phyloP scores from a whole-genome alignment of 352 stramenopile genomes.

The Globisporangium abappressorium region DNA sequence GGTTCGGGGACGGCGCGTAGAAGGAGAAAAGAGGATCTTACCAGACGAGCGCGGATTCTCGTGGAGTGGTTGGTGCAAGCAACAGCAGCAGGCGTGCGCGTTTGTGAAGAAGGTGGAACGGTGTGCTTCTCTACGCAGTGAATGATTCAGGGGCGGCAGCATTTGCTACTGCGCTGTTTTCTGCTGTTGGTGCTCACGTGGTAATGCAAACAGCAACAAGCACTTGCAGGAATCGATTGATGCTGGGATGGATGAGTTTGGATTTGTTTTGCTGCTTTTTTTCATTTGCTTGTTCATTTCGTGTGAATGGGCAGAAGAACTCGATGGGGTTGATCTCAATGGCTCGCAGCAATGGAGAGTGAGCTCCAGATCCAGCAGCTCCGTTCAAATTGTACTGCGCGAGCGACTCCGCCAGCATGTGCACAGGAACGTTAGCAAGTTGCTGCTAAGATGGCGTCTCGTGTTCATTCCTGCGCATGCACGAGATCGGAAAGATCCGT shows the following conservation, averaged over 20 bases:
- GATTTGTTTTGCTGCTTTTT: background rate
- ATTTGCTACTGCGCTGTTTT: background rate
- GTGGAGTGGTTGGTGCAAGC: background rate
- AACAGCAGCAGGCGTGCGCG: background rate
- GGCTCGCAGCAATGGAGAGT: background rate
- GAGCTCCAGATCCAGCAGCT: background rate
- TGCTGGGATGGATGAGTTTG: background rate
- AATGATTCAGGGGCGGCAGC: background rate
- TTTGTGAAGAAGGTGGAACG: background rate
- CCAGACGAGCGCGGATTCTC: background rate
- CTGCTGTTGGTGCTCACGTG: background rate
- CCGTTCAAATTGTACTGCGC: background rate
- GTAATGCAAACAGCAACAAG: background rate
- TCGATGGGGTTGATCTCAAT: background rate
- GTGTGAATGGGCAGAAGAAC: background rate
- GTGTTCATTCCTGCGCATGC: background rate
- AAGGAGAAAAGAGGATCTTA: constrained; percentile 1
- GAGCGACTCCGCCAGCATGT: background rate
- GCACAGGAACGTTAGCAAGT: background rate
- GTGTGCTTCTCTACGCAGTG: background rate
- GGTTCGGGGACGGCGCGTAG: background rate
- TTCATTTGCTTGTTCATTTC: background rate
- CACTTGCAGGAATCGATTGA: background rate
- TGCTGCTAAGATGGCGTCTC: background rate
- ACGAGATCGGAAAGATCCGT: background rate